Base-by-base conservation (phyloP, 768 basidiomycete genomes). In the Trametes punicea region DNA sequence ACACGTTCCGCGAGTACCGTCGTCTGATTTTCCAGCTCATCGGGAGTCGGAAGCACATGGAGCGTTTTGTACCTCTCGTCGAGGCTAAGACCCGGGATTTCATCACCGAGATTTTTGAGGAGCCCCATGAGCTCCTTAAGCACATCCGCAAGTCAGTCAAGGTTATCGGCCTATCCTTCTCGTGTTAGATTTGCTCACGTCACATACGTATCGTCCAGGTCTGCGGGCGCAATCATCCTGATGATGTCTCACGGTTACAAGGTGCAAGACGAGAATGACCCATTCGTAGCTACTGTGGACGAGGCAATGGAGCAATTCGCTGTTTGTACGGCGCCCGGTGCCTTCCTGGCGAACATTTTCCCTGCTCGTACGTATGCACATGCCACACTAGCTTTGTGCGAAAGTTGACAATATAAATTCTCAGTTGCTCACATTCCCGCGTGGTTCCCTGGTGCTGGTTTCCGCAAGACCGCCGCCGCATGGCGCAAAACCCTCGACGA, bases 381-480 rank as follows among this genome's bases (percentile, higher is more conserved):
- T 20, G 11, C 13, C 11, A 33, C 9, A 4, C 18, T 15, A 27
- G 25, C 11, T 13, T 5, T 7, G 20, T 13, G 2, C 9, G 8
- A 13, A 29, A 25, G 18, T 44, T 54, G 4, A 54, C 26, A 6
- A n/a, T n/a, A n/a, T n/a, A 13, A 27, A 9, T 10, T 13, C 23
- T 29, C 41, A 70, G 69, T 77, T 42, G 70, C 65, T 18, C 66
- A 75, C 51, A 58, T 75, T 11, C 77, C 77, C 0, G 42, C 54
- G 0, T 78, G 75, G 76, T 55, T 77, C 27, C 75, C 75, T 13
- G 74, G 75, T 18, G 72, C 73, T 5, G 66, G 64, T 2, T 76
- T 73, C 65, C 63, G 72, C 51, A 60, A 60, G 47, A 60, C 39
- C 18, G 67, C 65, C 1, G 45, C 21, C 3, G 46, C 31, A 2